These are phyloP conservation scores for Diatrype stigma DNA, from an alignment of 2,329 filamentous ascomycete species.

Conservation along the genomic window DNA sequence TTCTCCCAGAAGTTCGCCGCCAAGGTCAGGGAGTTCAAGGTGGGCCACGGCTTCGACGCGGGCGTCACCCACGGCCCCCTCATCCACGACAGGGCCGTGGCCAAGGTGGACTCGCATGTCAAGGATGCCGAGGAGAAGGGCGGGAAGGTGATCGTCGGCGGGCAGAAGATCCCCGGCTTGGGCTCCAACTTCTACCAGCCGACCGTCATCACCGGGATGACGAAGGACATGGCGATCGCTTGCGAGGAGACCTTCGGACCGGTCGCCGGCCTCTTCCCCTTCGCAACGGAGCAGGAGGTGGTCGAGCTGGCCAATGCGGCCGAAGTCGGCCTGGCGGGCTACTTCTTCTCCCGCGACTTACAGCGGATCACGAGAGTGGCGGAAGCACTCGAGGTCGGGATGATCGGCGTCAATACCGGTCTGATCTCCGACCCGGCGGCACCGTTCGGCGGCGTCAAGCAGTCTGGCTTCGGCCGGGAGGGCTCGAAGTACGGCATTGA, in stretches of 20 bases:
- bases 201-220: slow-evolving; percentile 87
- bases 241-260: slow-evolving; percentile 94
- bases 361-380: slow-evolving; percentile 58
- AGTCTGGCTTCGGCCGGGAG: slow-evolving; percentile 77
- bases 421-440: slow-evolving; percentile 54
- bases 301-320: slow-evolving; percentile 75
- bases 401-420: slow-evolving; percentile 82
- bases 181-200: slow-evolving; percentile 86
- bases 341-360: slow-evolving; percentile 76
- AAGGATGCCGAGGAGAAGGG: slow-evolving; percentile 75
- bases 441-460: slow-evolving; percentile 76
- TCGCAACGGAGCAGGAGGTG: slow-evolving; percentile 85
- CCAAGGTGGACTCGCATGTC: slow-evolving; percentile 77
- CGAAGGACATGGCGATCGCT: slow-evolving; percentile 75
- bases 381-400: slow-evolving; percentile 74
- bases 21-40: slow-evolving; percentile 69
- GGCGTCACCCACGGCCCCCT: slow-evolving; percentile 75
- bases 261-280: slow-evolving; percentile 84
- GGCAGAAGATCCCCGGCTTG: slow-evolving; percentile 67
- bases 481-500: slow-evolving; percentile 73
- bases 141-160: slow-evolving; percentile 69
- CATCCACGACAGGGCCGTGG: slow-evolving; percentile 78
- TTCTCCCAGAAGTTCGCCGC: slow-evolving; percentile 67
- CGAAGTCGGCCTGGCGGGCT: slow-evolving; percentile 86
- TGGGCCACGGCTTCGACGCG: slow-evolving; percentile 69